Evolutionary conservation across 2,329 filamentous ascomycete genomes (phyloP), one percentile per base, ranked within the genome.

Genomic region (Fusarium sp.): DNA sequence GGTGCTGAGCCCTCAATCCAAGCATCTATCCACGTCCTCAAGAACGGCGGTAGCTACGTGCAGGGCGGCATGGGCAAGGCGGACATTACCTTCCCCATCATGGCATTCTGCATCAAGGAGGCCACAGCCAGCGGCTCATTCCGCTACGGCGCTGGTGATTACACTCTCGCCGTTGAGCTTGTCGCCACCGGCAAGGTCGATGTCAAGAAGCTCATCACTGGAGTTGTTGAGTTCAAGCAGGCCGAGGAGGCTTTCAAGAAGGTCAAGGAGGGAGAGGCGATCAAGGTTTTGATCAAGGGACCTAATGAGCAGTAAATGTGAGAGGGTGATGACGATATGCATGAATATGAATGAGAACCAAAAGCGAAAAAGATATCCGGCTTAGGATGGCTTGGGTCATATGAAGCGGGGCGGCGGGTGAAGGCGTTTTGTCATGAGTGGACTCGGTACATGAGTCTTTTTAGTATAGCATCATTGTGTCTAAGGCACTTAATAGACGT

Each of bases 81-180:
- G 42, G 93, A 97, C 78, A 95, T 98, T 81, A 93, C 83, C 13
- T 97, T 98, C 85, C 95, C 95, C 56, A 97, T 98, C 80, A 93
- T 95, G 89, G 92, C 93, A 9, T 86, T 97, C 79, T 97, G 94
- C 81, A 87, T 91, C 55, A 98, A 98, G 85, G 95, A 98, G 85
- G 86, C 97, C 56, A 97, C 91, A 15, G 88, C 93, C 50, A 93
- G 92, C 79, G 95, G 95, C 27, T 95, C 92, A 70, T 98, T 98
- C 87, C 90, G 95, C 42, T 98, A 98, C 82, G 92, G 92, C 7
- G 89, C 90, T 60, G 95, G 95, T 25, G 95, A 98, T 82, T 98
- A 98, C 83, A 89, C 91, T 79, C 89, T 95, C 11, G 94, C 94
- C 8, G 87, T 98, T 49, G 90, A 94, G 71, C 86, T 98, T 68